Base-by-base conservation (phyloP, 1,139 yeast species). In the Blastobotrys aristatus region DNA sequence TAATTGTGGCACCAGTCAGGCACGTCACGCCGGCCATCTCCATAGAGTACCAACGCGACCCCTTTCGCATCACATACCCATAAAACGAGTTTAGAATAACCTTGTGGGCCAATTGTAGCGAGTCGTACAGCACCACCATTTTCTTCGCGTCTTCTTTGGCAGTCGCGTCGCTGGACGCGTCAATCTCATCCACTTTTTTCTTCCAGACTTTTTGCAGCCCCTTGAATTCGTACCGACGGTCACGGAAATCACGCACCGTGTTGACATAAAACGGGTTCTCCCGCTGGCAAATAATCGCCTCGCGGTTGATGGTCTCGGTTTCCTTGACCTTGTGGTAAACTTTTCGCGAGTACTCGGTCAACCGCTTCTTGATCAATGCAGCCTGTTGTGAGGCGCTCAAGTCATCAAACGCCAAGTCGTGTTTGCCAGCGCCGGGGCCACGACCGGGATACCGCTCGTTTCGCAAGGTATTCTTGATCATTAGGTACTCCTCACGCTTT, bases 11-110 rank as follows among this genome's bases (percentile, higher is more conserved):
- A 50, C 99, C 99, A 0, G 98, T 94, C 47, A 90, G 74, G 74
- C 98, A 94, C 0, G 99, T 94, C 16, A 94, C 95, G 53, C 98
- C 99, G 0, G 98, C 99, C 98, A 94, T 94, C 67, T 92, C 98
- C 95, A 94, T 90, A 0, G 98, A 92, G 61, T 90, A 94, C 99
- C 99, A 94, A 53, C 99, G 76, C 0, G 97, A 90, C 31, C 98
- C 99, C 62, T 92, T 94, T 68, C 99, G 79, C 98, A 94, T 94
- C 20, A 92, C 98, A 62, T 94, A 94, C 41, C 99, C 99, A 60
- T 94, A 94, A 63, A 94, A 94, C 0, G 98, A 92, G 62, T 94
- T 94, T 60, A 94, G 74, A 70, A 94, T 94, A 60, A 92, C 97
- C 62, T 94, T 94, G 65, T 94, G 98, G 0, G 98, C 98, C 55